phyloP scores from a whole-genome alignment of 1,284 basidiomycete species.

The Athelia psychrophila region DNA sequence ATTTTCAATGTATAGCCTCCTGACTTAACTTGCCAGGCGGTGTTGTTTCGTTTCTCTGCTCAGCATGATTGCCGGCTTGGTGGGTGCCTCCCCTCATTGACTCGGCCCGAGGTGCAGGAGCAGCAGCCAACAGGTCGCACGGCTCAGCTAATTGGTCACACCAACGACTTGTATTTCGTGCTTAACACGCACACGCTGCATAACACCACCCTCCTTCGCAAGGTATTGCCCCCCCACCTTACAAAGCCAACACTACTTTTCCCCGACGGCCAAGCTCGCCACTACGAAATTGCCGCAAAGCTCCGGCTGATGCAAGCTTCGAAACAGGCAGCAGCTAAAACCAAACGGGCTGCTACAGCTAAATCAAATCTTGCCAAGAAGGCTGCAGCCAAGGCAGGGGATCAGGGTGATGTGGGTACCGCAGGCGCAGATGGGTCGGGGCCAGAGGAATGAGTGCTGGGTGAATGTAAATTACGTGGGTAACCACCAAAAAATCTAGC shows the following conservation, averaged over 20 bases:
- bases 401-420: no score
- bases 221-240: conserved; percentile 36
- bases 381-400: no score
- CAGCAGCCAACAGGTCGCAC: background rate
- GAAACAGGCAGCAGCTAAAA: background rate
- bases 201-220: conserved; percentile 15
- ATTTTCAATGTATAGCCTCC: no score
- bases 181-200: conserved; percentile 21
- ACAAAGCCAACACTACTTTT: conserved; percentile 27
- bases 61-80: conserved; percentile 21
- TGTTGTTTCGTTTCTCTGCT: conserved; percentile 21
- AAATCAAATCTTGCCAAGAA: no score
- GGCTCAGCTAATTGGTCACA: conserved; percentile 7
- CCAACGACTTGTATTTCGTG: conserved; percentile 7
- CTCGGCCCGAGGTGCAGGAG: background rate
- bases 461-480: no score
- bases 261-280: conserved; percentile 4
- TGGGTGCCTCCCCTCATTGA: conserved; percentile 1
- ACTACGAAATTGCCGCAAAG: background rate
- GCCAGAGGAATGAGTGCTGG: no score
- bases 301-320: background rate
- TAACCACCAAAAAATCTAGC: no score
- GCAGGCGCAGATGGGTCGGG: no score
- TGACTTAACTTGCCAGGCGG: conserved; percentile 13
- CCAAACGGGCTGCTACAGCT: conserved; percentile 6